Conservation (phyloP, 768 basidiomycete genomes). For the Lentinula sp. region DNA sequence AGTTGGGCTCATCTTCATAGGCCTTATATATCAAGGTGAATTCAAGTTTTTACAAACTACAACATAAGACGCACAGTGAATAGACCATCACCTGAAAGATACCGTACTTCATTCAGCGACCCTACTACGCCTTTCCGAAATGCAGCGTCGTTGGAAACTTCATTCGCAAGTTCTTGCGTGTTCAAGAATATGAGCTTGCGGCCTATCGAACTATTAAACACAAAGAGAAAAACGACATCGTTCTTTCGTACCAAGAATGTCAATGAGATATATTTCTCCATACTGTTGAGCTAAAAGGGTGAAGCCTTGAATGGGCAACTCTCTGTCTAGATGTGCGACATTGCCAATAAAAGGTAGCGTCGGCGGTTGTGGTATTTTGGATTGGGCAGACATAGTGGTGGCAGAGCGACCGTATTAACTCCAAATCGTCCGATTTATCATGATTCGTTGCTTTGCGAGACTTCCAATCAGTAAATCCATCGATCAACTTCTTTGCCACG, state of each 20-base stretch:
- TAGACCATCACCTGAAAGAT: conserved; percentile 32
- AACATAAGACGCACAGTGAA: conserved; percentile 25
- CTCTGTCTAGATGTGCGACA: conserved; percentile 24
- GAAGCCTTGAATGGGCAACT: conserved; percentile 29
- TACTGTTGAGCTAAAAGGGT: conserved; percentile 30
- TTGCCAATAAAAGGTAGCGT: conserved; percentile 37
- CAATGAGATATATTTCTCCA: conserved; percentile 35
- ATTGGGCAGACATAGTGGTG: conserved; percentile 23
- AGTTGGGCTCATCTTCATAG: conserved; percentile 35
- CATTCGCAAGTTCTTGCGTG: conserved; percentile 30
- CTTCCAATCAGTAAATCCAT: background rate
- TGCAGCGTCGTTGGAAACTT: conserved; percentile 34
- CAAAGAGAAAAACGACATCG: background rate
- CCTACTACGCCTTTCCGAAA: conserved; percentile 34
- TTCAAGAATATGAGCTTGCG: conserved; percentile 21
- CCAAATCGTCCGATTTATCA: background rate
- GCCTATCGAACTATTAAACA: conserved; percentile 12
- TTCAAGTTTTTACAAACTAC: background rate
- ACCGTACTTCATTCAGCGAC: conserved; percentile 26
- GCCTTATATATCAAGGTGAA: conserved; percentile 18
- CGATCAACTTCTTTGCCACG: background rate
- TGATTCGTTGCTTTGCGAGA: background rate
- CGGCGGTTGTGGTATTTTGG: conserved; percentile 36
- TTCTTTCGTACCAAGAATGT: conserved; percentile 23
- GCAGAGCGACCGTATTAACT: background rate